Evolutionary conservation across 2,329 filamentous ascomycete genomes (phyloP).

Genomic region (Chaetomium strumarium): DNA sequence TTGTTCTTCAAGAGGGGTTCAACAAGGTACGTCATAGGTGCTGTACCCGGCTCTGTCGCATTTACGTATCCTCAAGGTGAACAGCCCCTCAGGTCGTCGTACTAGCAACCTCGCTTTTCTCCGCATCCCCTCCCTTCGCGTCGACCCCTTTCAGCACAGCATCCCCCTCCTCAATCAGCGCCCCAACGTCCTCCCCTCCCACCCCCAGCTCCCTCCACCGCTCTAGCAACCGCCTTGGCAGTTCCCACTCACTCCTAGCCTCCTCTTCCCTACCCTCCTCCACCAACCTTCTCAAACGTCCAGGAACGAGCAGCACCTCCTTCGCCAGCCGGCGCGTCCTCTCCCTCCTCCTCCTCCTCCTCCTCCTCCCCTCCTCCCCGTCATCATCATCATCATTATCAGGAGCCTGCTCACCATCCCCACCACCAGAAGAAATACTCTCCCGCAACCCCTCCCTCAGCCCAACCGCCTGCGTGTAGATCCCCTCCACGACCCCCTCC

Average conservation of each 20-base stretch:
- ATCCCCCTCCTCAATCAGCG: slow-evolving; percentile 50
- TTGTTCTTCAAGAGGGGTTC: too few relatives aligned
- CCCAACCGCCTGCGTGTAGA: slow-evolving; percentile 56
- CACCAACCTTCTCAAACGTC: slow-evolving; percentile 52
- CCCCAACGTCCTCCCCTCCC: slow-evolving; percentile 50
- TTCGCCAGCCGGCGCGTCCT: slow-evolving; percentile 51
- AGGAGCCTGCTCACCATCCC: too few relatives aligned
- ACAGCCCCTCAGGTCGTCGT: background rate
- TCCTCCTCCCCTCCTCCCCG: background rate
- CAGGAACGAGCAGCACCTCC: slow-evolving; percentile 58
- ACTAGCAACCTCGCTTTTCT: slow-evolving; percentile 8
- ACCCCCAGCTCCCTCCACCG: slow-evolving; percentile 50
- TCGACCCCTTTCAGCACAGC: slow-evolving; percentile 27
- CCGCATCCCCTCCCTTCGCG: slow-evolving; percentile 24
- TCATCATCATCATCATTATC: slow-evolving; percentile 22
- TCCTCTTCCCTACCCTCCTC: slow-evolving; percentile 54
- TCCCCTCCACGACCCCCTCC: slow-evolving; percentile 66
- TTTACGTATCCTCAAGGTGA: too few relatives aligned
- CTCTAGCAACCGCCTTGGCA: slow-evolving; percentile 46
- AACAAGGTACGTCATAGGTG: too few relatives aligned
- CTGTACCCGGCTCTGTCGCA: too few relatives aligned
- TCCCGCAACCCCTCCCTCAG: slow-evolving; percentile 49
- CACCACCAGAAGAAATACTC: too few relatives aligned
- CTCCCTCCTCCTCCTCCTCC: slow-evolving; percentile 25
- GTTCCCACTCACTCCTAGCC: slow-evolving; percentile 52